Evolutionary conservation across 768 basidiomycete genomes (phyloP).

Genomic region (Sutorius australiensis): DNA sequence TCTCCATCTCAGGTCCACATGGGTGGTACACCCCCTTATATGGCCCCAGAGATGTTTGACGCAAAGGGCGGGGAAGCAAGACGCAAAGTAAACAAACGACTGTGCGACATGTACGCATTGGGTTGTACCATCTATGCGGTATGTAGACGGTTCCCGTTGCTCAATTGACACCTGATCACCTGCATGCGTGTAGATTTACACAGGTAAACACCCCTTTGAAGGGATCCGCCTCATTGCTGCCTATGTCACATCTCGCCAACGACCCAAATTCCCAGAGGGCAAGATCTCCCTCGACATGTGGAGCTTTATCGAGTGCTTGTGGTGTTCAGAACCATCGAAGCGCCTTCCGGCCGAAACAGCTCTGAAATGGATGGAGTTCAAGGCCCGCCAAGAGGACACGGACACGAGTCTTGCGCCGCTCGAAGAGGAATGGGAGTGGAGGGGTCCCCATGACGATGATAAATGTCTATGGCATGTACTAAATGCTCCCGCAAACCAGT

Average conservation of each 20-base stretch:
- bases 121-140: conserved; percentile 41
- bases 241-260: neutral
- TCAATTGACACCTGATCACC: neutral
- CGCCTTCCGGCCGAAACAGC: conserved; percentile 25
- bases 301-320: conserved; percentile 31
- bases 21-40: conserved; percentile 18
- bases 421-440: conserved; percentile 22
- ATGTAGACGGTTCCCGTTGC: neutral
- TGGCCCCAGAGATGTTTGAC: conserved; percentile 24
- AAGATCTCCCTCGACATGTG: conserved; percentile 24
- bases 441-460: neutral
- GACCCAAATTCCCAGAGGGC: conserved; percentile 15
- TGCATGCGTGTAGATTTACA: conserved; percentile 14
- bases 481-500: too few relatives aligned
- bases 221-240: neutral
- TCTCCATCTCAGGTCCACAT: conserved; percentile 5
- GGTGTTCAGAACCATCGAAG: conserved; percentile 10
- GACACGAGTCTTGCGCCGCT: conserved; percentile 1
- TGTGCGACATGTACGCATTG: conserved; percentile 40
- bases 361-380: conserved; percentile 24
- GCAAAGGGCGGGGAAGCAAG: conserved; percentile 2
- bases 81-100: conserved; percentile 24
- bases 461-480: conserved; percentile 12
- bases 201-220: conserved; percentile 10
- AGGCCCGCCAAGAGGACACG: conserved; percentile 5